Conservation (phyloP, 1,284 basidiomycete species). For the Taiwanofungus camphoratus region DNA sequence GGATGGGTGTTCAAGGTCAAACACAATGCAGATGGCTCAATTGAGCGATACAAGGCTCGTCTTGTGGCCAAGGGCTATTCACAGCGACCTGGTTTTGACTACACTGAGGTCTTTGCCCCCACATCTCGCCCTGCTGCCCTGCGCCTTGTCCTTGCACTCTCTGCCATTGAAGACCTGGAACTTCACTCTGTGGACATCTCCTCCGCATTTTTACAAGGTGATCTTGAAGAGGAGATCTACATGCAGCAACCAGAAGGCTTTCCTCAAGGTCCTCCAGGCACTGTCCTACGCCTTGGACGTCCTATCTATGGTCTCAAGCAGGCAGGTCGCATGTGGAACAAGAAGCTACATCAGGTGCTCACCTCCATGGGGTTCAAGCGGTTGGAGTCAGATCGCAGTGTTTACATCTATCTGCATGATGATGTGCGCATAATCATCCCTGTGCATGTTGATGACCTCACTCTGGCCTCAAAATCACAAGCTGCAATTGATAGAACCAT, state of each 20-base stretch:
- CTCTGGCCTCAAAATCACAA: constrained; percentile 8
- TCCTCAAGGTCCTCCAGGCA: constrained; percentile 19
- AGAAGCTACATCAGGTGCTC: constrained; percentile 5
- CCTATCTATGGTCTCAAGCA: constrained; percentile 21
- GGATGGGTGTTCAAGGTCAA: constrained; percentile 37
- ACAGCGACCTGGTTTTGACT: constrained; percentile 38
- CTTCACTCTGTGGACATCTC: constrained; percentile 33
- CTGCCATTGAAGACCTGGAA: constrained; percentile 29
- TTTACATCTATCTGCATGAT: constrained; percentile 10
- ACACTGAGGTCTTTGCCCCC: constrained; percentile 34
- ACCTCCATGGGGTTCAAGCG: constrained; percentile 8
- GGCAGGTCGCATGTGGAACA: constrained; percentile 16
- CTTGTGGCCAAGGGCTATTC: constrained; percentile 38
- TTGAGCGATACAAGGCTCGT: constrained; percentile 32
- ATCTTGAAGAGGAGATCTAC: constrained; percentile 35
- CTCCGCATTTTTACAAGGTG: constrained; percentile 32
- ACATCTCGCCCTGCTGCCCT: constrained; percentile 28
- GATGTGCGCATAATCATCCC: constrained; percentile 11
- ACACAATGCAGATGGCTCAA: constrained; percentile 24
- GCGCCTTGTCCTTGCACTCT: constrained; percentile 30
- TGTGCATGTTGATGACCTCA: constrained; percentile 22
- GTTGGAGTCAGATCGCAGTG: constrained; percentile 8
- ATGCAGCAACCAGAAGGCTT: constrained; percentile 33
- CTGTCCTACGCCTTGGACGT: constrained; percentile 24
- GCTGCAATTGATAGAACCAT: constrained; percentile 7